Conservation (phyloP, 2,329 filamentous ascomycete species). For the Dactylellina cionopaga region DNA sequence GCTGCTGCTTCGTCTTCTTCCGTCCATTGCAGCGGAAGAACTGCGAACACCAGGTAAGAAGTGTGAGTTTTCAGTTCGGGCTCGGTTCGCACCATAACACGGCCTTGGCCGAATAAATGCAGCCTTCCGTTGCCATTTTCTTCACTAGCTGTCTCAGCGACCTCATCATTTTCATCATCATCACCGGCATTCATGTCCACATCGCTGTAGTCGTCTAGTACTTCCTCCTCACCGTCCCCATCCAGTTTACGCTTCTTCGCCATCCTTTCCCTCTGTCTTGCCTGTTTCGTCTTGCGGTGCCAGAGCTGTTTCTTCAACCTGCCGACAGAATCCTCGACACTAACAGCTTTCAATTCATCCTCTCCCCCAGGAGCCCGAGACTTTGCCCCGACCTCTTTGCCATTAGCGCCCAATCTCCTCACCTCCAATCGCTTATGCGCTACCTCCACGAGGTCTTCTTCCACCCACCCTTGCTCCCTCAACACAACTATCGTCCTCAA, state of each 20-base stretch:
- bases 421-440: constrained; percentile 82
- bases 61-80: constrained; percentile 94
- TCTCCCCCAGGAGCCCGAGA: constrained; percentile 71
- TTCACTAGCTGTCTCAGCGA: constrained; percentile 54
- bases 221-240: constrained; percentile 55
- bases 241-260: constrained; percentile 53
- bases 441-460: constrained; percentile 93
- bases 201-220: constrained; percentile 50
- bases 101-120: constrained; percentile 67
- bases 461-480: constrained; percentile 84
- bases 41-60: constrained; percentile 93
- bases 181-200: constrained; percentile 51
- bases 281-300: constrained; percentile 57
- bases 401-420: constrained; percentile 77
- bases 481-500: constrained; percentile 83
- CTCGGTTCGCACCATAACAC: constrained; percentile 81
- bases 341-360: constrained; percentile 71
- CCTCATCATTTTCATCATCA: constrained; percentile 57
- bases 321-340: constrained; percentile 80
- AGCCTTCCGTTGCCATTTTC: constrained; percentile 26
- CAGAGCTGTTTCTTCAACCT: constrained; percentile 65
- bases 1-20: constrained; percentile 80
- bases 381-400: constrained; percentile 68
- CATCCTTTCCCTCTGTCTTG: constrained; percentile 28
- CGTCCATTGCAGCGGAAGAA: constrained; percentile 86